Evolutionary conservation across 768 basidiomycete species (phyloP), one percentile per base, ranked within the genome.

Genomic region (Boletus barrowsii): DNA sequence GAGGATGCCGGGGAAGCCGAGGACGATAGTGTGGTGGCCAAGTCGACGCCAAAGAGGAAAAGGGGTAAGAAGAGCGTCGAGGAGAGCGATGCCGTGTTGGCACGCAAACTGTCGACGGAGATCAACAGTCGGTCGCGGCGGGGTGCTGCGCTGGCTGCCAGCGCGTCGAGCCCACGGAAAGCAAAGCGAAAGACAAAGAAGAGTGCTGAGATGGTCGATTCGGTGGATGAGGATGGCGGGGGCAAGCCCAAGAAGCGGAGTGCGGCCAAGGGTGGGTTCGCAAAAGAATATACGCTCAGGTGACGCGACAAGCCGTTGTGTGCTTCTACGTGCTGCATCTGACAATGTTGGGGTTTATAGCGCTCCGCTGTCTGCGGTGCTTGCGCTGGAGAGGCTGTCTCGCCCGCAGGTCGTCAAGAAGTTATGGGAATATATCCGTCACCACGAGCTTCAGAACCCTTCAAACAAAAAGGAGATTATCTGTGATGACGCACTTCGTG

Each of bases 321-420:
- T 39, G 53, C n/a, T 40, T 46, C 22, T 35, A 29, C 41, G 53
- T 49, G 54, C 2, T 55, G 51, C 11, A 33, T 50, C 45, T 48
- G 53, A 55, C 48, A 18, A 33, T 47, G 36, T 51, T 3, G 10
- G 15, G n/a, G 5, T 47, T 3, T 42, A 32, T 32, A 95, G 93
- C 61, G 84, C 79, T 59, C 84, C 90, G 17, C 73, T 97, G 24
- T 82, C 89, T 2, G 79, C 79, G 13, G 73, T 97, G 24, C 69
- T 92, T n/a, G 76, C 82, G 20, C 75, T 78, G 37, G 81, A 84
- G 22, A 82, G 79, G 62, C 72, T 94, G 45, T 90, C 93, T 40
- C 84, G 94, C 26, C 91, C 92, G 5, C 91, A 94, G 66, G 88
- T 90, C 40, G 94, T 97, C 44, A 96, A 96, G 69, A 83, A 83